Conservation (phyloP, 75 land plant species). For the Chamaecyparis obtusa region DNA sequence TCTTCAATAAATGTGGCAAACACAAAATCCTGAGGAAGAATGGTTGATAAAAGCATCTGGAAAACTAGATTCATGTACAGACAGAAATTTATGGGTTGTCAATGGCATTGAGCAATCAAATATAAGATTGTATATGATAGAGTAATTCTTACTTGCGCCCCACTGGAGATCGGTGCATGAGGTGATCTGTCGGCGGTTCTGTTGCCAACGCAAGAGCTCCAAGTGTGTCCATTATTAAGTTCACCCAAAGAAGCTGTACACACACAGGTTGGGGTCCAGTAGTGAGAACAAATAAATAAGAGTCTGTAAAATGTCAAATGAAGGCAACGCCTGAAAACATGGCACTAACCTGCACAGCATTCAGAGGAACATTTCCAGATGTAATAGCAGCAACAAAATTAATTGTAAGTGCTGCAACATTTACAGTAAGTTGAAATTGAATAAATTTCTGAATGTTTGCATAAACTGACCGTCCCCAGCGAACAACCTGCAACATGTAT, state of each 20-base stretch:
- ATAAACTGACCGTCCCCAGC: slow-evolving; percentile 98
- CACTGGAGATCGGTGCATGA: slow-evolving; percentile 84
- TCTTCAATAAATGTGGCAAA: no score
- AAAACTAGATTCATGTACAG: no score
- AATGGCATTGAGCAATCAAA: background rate
- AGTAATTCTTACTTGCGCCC: slow-evolving; percentile 57
- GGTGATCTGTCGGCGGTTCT: slow-evolving; percentile 90
- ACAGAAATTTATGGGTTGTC: no score
- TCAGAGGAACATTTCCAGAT: slow-evolving; percentile 82
- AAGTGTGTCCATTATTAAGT: slow-evolving; percentile 98
- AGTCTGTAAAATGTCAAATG: background rate
- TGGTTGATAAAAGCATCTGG: no score
- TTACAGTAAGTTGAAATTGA: slow-evolving; percentile 96
- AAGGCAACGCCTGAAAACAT: background rate
- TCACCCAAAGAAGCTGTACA: slow-evolving; percentile 96
- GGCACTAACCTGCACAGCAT: slow-evolving; percentile 77
- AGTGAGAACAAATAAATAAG: background rate
- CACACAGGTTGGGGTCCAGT: background rate
- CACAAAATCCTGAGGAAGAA: no score
- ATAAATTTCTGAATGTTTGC: slow-evolving; percentile 97
- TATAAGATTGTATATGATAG: background rate
- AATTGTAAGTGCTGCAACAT: slow-evolving; percentile 85
- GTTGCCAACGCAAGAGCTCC: slow-evolving; percentile 99
- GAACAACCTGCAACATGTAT: slow-evolving; percentile 60
- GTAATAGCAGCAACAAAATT: slow-evolving; percentile 90